These are phyloP conservation scores for Cercospora berteroae DNA, from an alignment of 2,329 filamentous ascomycete species.

Conservation along the genomic window DNA sequence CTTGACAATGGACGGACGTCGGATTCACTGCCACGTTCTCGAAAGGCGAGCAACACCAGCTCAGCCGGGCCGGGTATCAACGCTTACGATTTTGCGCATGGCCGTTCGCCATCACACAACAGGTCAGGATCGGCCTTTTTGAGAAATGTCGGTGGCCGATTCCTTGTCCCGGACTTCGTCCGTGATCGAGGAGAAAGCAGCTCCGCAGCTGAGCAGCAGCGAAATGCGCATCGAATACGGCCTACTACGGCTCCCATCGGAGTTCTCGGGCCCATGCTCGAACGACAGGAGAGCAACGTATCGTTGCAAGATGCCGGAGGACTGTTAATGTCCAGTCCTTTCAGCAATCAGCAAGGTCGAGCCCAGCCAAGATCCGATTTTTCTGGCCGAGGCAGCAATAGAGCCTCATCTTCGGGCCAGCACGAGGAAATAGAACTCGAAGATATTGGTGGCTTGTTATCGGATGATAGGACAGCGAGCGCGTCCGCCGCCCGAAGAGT, in stretches of 20 bases:
- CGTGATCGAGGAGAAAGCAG: conserved; percentile 12
- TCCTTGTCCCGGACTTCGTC: conserved; percentile 20
- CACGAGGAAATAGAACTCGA: conserved; percentile 23
- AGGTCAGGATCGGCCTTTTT: conserved; percentile 36
- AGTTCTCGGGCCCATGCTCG: conserved; percentile 31
- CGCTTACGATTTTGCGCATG: conserved; percentile 44
- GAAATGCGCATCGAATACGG: conserved; percentile 14
- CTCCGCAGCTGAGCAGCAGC: conserved; percentile 12
- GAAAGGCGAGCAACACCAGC: conserved; percentile 64
- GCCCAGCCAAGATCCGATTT: neutral
- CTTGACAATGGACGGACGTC: conserved; percentile 54
- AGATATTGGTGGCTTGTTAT: conserved; percentile 24
- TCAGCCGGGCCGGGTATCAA: conserved; percentile 43
- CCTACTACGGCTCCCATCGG: conserved; percentile 26
- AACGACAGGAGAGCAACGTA: conserved; percentile 30
- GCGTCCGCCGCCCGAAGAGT: conserved; percentile 18
- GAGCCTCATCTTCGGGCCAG: neutral
- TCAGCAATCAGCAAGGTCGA: neutral
- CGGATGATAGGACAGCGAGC: conserved; percentile 15
- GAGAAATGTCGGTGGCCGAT: conserved; percentile 35
- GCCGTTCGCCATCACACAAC: conserved; percentile 18
- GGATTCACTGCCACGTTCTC: conserved; percentile 19
- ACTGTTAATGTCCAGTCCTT: conserved; percentile 21
- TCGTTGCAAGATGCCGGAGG: conserved; percentile 38
- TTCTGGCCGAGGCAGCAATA: neutral